Percentiles rank a stretch among this genome's conserved stretches.
phyloP scores from a whole-genome alignment of 1,284 basidiomycete species.

The Lignosus rhinocerotis region DNA sequence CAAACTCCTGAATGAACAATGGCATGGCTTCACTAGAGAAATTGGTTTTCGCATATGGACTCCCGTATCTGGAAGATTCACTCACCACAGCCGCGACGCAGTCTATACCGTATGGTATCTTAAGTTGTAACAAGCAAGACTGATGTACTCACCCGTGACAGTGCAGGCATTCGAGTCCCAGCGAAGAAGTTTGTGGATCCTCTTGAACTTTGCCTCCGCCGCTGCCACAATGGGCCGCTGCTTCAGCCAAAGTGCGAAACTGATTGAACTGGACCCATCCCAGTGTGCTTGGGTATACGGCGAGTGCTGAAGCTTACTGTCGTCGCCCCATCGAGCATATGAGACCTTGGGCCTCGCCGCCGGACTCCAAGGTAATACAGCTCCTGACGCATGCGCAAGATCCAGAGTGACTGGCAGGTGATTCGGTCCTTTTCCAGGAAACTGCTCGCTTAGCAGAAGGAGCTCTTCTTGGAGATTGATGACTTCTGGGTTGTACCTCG shows the following conservation, averaged over 20 bases:
- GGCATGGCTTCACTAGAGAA: conserved; percentile 1
- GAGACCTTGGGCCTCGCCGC: not conserved
- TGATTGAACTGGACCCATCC: not conserved
- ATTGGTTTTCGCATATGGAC: not conserved
- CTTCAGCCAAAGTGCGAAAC: not conserved
- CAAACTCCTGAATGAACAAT: not conserved
- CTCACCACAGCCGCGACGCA: conserved; percentile 3
- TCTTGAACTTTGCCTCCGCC: not conserved
- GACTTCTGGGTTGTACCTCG: conserved; percentile 11
- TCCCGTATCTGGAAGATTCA: not conserved
- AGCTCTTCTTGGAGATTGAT: conserved; percentile 8
- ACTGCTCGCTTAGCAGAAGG: not conserved
- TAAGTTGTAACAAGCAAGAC: not conserved
- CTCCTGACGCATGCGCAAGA: conserved; percentile 7
- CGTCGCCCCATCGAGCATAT: not conserved
- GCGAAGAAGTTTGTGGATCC: not conserved
- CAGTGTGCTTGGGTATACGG: too few relatives aligned
- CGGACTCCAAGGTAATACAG: not conserved
- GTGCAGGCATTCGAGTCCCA: not conserved
- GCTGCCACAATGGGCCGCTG: not conserved
- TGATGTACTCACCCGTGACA: not conserved
- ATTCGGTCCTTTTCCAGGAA: not conserved
- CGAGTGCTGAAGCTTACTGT: not conserved
- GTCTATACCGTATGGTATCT: not conserved
- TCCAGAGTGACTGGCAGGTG: not conserved